Conservation (phyloP, 345 rosid genomes). For the Adansonia digitata region DNA sequence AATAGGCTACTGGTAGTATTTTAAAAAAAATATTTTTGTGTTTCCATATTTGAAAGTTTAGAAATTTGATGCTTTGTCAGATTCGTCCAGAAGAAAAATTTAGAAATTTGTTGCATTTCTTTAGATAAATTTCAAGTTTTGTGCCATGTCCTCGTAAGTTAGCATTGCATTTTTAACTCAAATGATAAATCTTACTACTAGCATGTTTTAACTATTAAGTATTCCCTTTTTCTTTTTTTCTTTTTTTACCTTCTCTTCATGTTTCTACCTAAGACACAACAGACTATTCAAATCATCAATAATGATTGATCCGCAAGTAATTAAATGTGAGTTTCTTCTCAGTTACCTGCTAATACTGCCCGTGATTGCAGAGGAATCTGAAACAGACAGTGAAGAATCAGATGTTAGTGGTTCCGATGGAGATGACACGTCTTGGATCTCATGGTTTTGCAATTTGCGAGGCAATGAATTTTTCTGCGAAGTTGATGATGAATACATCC, state of each 20-base stretch:
- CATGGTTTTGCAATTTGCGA: constrained; percentile 81
- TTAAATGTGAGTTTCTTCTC: background rate
- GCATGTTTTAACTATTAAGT: background rate
- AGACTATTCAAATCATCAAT: background rate
- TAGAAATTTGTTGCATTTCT: background rate
- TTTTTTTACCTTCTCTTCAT: background rate
- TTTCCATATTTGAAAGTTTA: background rate
- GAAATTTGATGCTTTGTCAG: background rate
- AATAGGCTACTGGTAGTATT: background rate
- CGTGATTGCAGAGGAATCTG: constrained; percentile 16
- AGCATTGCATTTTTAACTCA: background rate
- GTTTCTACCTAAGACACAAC: background rate
- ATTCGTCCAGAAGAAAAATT: background rate
- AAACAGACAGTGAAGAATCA: constrained; percentile 23
- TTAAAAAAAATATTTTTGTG: background rate
- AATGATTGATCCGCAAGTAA: background rate
- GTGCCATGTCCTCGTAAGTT: background rate
- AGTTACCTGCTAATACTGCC: background rate
- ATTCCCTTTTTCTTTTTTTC: background rate
- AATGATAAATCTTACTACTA: background rate
- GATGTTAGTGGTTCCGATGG: constrained; percentile 84
- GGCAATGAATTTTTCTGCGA: constrained; percentile 97
- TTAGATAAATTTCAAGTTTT: background rate
- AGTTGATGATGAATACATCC: constrained; percentile 92
- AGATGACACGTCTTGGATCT: too few relatives aligned